Percentiles rank a stretch among this genome's conserved stretches.
These are phyloP conservation scores for Gleditsia sinensis DNA, from an alignment of 306 rosid genomes.

Conservation along the genomic window DNA sequence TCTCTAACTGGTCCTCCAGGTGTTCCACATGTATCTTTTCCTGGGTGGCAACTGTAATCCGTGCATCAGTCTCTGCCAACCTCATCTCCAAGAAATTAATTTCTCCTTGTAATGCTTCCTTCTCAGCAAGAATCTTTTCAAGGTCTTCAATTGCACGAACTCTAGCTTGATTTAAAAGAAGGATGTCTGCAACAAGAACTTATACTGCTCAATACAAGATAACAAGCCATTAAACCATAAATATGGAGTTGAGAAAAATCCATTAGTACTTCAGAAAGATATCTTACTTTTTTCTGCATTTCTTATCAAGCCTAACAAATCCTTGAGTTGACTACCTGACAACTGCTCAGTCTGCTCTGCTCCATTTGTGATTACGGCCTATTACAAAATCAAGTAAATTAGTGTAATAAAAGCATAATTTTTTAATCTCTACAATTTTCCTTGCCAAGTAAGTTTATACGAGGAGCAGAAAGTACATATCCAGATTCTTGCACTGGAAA, in stretches of 20 bases:
- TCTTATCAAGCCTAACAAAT: conserved; percentile 72
- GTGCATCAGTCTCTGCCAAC: conserved; percentile 79
- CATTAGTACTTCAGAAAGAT: conserved; percentile 19
- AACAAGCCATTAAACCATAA: conserved; percentile 20
- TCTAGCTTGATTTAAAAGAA: conserved; percentile 80
- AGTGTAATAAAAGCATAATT: conserved; percentile 13
- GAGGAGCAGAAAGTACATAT: not conserved
- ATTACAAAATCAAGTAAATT: conserved; percentile 36
- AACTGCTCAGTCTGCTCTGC: conserved; percentile 45
- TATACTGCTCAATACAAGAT: conserved; percentile 22
- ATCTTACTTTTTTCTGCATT: conserved; percentile 88
- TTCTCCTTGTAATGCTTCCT: conserved; percentile 75
- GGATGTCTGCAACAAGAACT: conserved; percentile 63
- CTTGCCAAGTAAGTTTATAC: conserved; percentile 11
- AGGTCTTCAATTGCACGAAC: conserved; percentile 73
- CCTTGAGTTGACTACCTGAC: conserved; percentile 60
- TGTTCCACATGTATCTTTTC: conserved; percentile 70
- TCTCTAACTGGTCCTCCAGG: conserved; percentile 64
- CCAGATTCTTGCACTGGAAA: conserved; percentile 3
- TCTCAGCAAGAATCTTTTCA: conserved; percentile 74
- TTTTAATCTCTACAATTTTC: conserved; percentile 5
- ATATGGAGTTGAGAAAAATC: not conserved
- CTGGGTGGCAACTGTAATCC: conserved; percentile 63
- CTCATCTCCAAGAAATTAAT: conserved; percentile 65
- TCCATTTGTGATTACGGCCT: conserved; percentile 49